These are phyloP conservation scores for Mortierella alpina DNA, from an alignment of 192 early-diverging fungal species.

Conservation along the genomic window DNA sequence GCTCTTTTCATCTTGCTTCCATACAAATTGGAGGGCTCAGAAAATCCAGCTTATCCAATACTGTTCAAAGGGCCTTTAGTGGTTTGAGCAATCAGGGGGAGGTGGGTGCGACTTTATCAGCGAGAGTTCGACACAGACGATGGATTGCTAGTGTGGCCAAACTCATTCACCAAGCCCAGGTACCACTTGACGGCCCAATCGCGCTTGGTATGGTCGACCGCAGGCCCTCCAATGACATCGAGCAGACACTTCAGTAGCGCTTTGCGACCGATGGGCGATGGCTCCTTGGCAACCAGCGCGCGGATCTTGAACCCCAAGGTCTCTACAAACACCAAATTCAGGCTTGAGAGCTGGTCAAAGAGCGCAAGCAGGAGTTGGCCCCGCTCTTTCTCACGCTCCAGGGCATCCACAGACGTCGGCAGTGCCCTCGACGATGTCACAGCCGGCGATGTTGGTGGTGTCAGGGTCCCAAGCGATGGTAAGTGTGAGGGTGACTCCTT, in stretches of 20 bases:
- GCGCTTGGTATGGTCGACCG: conserved; percentile 50
- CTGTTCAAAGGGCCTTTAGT: no score
- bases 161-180: conserved; percentile 32
- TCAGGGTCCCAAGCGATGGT: conserved; percentile 20
- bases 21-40: no score
- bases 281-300: conserved; percentile 32
- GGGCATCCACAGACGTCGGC: background rate
- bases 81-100: no score
- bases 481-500: conserved; percentile 16
- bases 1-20: no score
- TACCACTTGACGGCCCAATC: conserved; percentile 54
- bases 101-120: no score
- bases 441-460: background rate
- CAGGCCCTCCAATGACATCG: conserved; percentile 40
- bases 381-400: conserved; percentile 30
- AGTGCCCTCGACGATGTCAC: background rate
- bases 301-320: conserved; percentile 50
- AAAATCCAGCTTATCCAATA: no score
- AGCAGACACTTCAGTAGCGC: conserved; percentile 45
- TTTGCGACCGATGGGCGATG: conserved; percentile 11
- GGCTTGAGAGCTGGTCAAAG: conserved; percentile 52
- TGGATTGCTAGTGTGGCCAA: conserved; percentile 2
- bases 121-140: background rate
- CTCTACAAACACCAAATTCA: conserved; percentile 56
- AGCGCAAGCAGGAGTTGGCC: conserved; percentile 50